Conservation (phyloP, 225 moss, liverwort and hornwort species). For the Polytrichum formosum region DNA sequence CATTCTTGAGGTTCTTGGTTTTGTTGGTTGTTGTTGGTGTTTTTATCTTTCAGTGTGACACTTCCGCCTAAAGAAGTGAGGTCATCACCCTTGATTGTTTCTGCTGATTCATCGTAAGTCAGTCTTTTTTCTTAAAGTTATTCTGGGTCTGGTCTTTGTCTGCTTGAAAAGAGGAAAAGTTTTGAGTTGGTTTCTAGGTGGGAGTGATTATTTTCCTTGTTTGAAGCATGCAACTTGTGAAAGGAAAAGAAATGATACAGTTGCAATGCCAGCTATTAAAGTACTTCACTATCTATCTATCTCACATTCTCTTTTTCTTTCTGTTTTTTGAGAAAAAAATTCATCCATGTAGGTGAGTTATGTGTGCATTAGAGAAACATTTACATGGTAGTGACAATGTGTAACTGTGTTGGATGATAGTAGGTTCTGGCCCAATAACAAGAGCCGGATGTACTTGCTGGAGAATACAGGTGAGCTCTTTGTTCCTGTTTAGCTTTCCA, state of each 20-base stretch:
- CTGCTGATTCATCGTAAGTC: constrained; percentile 33
- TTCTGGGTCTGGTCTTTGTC: not conserved
- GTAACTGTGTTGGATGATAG: constrained; percentile 20
- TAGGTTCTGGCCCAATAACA: constrained; percentile 72
- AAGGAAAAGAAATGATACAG: too few relatives aligned
- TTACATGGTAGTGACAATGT: not conserved
- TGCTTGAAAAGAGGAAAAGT: too few relatives aligned
- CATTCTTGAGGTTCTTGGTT: constrained; percentile 32
- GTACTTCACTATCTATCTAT: too few relatives aligned
- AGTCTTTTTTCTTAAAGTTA: constrained; percentile 22
- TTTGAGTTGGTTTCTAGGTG: too few relatives aligned
- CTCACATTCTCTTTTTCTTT: too few relatives aligned
- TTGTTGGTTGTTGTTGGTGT: constrained; percentile 28
- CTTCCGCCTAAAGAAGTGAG: constrained; percentile 26
- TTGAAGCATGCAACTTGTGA: too few relatives aligned
- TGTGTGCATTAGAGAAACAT: too few relatives aligned
- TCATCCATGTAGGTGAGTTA: too few relatives aligned
- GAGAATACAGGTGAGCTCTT: constrained; percentile 54
- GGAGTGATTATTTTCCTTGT: too few relatives aligned
- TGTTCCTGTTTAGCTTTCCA: not conserved
- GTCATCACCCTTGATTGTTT: constrained; percentile 25
- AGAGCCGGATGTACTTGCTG: constrained; percentile 64
- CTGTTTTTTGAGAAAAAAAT: too few relatives aligned
- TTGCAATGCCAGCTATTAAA: too few relatives aligned
- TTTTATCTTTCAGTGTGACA: constrained; percentile 36